These are phyloP conservation scores for Eucalyptus lansdowneana DNA, from an alignment of 345 rosid genomes.

Conservation along the genomic window DNA sequence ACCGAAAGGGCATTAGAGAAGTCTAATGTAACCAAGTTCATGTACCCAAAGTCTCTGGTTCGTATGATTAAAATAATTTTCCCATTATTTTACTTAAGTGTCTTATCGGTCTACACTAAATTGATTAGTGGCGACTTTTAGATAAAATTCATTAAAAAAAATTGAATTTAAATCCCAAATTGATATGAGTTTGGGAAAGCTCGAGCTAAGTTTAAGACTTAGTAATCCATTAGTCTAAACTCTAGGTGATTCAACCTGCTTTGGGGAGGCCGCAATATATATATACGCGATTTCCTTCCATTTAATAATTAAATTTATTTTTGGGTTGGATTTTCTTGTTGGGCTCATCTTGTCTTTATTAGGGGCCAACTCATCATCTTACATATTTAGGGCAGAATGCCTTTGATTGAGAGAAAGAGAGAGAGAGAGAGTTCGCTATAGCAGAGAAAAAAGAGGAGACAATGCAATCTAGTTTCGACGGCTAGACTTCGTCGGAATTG, in stretches of 20 bases:
- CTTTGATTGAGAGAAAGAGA: neutral
- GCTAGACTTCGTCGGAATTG: neutral
- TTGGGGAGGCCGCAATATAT: rapidly evolving
- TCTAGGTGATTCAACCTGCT: rapidly evolving
- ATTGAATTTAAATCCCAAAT: too few relatives aligned
- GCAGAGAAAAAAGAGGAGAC: neutral
- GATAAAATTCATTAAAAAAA: too few relatives aligned
- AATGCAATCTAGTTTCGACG: neutral
- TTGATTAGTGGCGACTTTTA: rapidly evolving
- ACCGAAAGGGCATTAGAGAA: rapidly evolving
- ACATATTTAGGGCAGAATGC: neutral
- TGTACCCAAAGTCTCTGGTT: rapidly evolving
- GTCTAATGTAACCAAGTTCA: too few relatives aligned
- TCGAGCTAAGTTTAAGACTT: too few relatives aligned
- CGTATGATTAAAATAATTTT: too few relatives aligned
- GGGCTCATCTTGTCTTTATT: neutral
- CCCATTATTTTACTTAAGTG: rapidly evolving
- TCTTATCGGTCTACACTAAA: rapidly evolving
- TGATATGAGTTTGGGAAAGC: rapidly evolving
- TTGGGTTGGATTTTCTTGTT: neutral
- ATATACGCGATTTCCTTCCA: neutral
- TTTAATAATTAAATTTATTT: neutral
- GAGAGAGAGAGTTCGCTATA: neutral
- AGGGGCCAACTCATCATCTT: neutral
- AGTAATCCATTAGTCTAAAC: too few relatives aligned